Evolutionary conservation across 768 basidiomycete genomes (phyloP), one percentile per base, ranked within the genome.

Genomic region (Chiua virens): DNA sequence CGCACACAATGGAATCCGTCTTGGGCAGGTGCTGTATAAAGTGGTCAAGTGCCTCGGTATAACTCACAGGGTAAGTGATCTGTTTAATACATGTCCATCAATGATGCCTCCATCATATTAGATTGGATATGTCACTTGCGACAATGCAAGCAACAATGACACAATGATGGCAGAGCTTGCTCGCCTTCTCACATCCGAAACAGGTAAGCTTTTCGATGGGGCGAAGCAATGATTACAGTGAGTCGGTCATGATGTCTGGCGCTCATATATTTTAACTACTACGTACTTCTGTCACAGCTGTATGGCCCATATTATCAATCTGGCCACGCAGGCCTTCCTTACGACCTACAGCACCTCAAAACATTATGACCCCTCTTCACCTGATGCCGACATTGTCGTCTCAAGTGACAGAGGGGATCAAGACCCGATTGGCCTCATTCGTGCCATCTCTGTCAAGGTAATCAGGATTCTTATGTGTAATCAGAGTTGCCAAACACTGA

Each of bases 81-180:
- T 30, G 3, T 9, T 30, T 13, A 8, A 30, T 30, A 30, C 11
- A 13, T 13, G 11, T 30, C 30, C 11, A 13, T 13, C 10, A 3
- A 30, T 13, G 3, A 13, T 13, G 3, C 30, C 11, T n/a, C n/a
- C n/a, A n/a, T n/a, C n/a, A n/a, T n/a, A 28, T 32, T 52, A 73
- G 72, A 56, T 72, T 52, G 67, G 70, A 1, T 54, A 68, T n/a
- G 61, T 75, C 1, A 75, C 73, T 0, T 73, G 71, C 8, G 17
- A 55, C 37, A 55, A 55, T 40, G 45, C 40, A 3, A 53, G 34
- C 15, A 56, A 56, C 39, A 53, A 49, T 2, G 17, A 53, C 5
- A 53, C 36, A 2, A 56, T 56, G 36, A 36, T 55, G 42, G 2
- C 6, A 1, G 46, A 55, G 10, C 36, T 52, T 11, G 14, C 27